phyloP scores from a whole-genome alignment of 2,329 filamentous ascomycete species.

The Septoria petroselini region DNA sequence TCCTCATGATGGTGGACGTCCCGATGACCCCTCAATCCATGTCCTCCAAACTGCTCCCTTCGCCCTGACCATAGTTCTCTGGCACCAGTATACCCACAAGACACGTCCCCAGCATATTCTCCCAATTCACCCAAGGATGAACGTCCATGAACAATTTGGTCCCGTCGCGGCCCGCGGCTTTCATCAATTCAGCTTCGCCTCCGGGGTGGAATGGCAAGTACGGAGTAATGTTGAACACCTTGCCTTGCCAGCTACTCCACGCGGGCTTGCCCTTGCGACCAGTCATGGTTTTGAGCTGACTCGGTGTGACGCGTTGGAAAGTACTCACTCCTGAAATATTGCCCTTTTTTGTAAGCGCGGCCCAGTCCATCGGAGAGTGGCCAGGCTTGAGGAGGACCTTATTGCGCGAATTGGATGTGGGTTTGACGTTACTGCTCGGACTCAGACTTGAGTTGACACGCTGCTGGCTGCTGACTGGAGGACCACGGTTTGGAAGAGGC shows the following conservation, averaged over 20 bases:
- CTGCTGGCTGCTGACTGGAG: conserved; percentile 40
- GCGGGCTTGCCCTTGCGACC: conserved; percentile 78
- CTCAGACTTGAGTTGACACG: conserved; percentile 39
- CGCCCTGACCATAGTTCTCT: conserved; percentile 47
- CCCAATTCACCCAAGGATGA: conserved; percentile 68
- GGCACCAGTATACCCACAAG: conserved; percentile 60
- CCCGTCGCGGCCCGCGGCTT: conserved; percentile 70
- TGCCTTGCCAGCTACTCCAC: conserved; percentile 85
- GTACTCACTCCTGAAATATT: conserved; percentile 52
- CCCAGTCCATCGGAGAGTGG: conserved; percentile 95
- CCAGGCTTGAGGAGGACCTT: conserved; percentile 84
- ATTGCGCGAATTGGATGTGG: conserved; percentile 47
- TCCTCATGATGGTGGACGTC: no score
- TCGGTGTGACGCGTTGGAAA: conserved; percentile 72
- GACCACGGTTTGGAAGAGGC: conserved; percentile 49
- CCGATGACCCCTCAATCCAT: conserved; percentile 61
- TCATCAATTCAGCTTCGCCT: conserved; percentile 74
- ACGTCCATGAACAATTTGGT: conserved; percentile 61
- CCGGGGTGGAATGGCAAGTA: conserved; percentile 91
- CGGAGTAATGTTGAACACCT: conserved; percentile 90
- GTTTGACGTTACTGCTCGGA: conserved; percentile 34
- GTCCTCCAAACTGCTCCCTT: conserved; percentile 48
- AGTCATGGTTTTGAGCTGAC: conserved; percentile 72
- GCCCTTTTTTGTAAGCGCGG: conserved; percentile 65
- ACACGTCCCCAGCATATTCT: conserved; percentile 61